Conservation (phyloP, 2,329 filamentous ascomycete species). For the Fusarium palustre region DNA sequence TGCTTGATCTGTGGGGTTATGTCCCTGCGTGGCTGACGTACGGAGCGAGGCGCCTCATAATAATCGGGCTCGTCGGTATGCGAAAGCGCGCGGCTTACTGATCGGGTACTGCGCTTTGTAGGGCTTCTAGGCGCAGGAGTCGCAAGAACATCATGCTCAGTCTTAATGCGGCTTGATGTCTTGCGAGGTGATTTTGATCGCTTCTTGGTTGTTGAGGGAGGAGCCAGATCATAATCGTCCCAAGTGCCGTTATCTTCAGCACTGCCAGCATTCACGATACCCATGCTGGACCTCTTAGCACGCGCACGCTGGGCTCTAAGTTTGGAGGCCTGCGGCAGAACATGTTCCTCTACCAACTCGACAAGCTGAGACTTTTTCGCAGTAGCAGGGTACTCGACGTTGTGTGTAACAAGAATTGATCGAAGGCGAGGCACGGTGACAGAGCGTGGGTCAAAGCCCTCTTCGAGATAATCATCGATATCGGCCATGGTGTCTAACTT, state of each 20-base stretch:
- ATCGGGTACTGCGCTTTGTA: constrained; percentile 66
- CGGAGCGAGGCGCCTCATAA: constrained; percentile 55
- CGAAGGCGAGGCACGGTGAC: constrained; percentile 90
- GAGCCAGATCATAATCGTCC: constrained; percentile 68
- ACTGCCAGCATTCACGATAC: constrained; percentile 78
- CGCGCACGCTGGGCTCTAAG: constrained; percentile 79
- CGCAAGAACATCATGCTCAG: constrained; percentile 61
- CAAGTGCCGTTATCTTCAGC: constrained; percentile 74
- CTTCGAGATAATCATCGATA: constrained; percentile 85
- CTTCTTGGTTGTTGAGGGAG: constrained; percentile 61
- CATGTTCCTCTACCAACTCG: constrained; percentile 81
- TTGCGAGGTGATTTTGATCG: constrained; percentile 69
- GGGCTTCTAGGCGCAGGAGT: constrained; percentile 58
- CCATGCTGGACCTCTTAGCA: constrained; percentile 86
- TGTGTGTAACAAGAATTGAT: constrained; percentile 90
- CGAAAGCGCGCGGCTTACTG: constrained; percentile 65
- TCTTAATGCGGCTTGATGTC: constrained; percentile 63
- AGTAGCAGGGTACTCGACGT: constrained; percentile 84
- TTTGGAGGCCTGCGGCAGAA: constrained; percentile 81
- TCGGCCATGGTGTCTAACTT: constrained; percentile 65
- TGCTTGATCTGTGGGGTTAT: constrained; percentile 65
- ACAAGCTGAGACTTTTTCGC: constrained; percentile 94
- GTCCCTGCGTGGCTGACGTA: constrained; percentile 64
- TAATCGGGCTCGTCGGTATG: constrained; percentile 62
- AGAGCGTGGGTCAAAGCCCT: constrained; percentile 84